These are phyloP conservation scores for Termitomyces sp. DNA, from an alignment of 1,284 basidiomycete species.

Conservation along the genomic window DNA sequence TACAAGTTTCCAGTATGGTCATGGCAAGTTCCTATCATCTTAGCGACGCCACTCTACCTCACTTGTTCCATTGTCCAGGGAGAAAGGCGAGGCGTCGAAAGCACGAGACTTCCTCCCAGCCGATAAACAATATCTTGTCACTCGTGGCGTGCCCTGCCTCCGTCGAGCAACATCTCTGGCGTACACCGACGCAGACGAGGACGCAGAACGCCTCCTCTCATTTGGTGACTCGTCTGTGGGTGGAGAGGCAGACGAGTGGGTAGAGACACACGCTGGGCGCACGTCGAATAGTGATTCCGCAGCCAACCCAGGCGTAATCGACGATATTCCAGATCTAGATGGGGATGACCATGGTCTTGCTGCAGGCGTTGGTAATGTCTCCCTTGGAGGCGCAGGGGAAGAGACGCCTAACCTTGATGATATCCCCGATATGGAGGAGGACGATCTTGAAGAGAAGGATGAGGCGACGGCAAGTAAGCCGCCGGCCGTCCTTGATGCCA, in stretches of 20 bases:
- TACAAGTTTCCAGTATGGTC: slow-evolving; percentile 97
- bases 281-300: slow-evolving; percentile 45
- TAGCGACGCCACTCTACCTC: not conserved
- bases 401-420: slow-evolving; percentile 83
- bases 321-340: slow-evolving; percentile 81
- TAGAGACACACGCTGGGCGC: slow-evolving; percentile 80
- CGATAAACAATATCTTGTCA: slow-evolving; percentile 96
- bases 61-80: slow-evolving; percentile 45
- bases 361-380: slow-evolving; percentile 37
- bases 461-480: slow-evolving; percentile 67
- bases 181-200: slow-evolving; percentile 93
- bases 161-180: slow-evolving; percentile 87
- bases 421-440: slow-evolving; percentile 91
- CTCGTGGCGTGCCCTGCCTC: slow-evolving; percentile 88
- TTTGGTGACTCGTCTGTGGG: slow-evolving; percentile 60
- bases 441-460: slow-evolving; percentile 76
- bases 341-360: slow-evolving; percentile 37
- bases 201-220: slow-evolving; percentile 83
- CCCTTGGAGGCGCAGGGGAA: slow-evolving; percentile 30
- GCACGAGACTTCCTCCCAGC: slow-evolving; percentile 86
- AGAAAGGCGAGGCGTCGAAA: slow-evolving; percentile 82
- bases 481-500: slow-evolving; percentile 32
- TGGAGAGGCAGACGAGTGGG: slow-evolving; percentile 75
- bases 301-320: slow-evolving; percentile 56
- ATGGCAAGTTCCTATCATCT: slow-evolving; percentile 53